Evolutionary conservation across 257 asterid genomes (phyloP).

Genomic region (Solanum sparsipilum): DNA sequence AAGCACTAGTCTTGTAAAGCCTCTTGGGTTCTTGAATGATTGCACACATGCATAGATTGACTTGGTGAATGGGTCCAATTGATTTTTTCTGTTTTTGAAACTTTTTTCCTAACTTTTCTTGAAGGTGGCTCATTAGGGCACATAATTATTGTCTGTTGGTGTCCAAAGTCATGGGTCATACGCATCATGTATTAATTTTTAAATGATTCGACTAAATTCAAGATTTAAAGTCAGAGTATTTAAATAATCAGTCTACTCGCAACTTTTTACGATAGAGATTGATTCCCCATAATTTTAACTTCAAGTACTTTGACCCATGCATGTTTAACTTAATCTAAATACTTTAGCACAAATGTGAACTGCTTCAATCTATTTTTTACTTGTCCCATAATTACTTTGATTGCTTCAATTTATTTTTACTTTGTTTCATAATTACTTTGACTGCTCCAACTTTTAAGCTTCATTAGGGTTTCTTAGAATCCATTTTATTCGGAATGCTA

Average conservation of each 20-base stretch:
- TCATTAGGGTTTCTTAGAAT: not conserved
- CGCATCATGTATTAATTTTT: not conserved
- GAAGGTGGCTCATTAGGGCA: not conserved
- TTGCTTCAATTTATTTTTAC: not conserved
- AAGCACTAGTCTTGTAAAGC: not conserved
- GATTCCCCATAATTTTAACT: not conserved
- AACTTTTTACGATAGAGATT: not conserved
- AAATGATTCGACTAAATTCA: too few relatives aligned
- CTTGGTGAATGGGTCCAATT: not conserved
- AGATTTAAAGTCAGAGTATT: accelerated
- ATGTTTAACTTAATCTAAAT: not conserved
- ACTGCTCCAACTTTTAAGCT: not conserved
- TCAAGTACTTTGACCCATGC: not conserved
- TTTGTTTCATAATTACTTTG: not conserved
- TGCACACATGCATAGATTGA: not conserved
- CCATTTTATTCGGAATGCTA: accelerated
- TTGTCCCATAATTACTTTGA: not conserved
- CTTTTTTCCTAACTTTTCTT: not conserved
- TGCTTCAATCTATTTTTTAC: not conserved
- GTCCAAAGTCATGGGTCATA: not conserved
- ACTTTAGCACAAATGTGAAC: not conserved
- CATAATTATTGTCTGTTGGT: not conserved
- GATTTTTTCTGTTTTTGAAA: not conserved
- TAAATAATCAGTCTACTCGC: accelerated
- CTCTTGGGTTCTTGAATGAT: not conserved